phyloP scores from a whole-genome alignment of 345 rosid species.

The Pugionium cornutum region DNA sequence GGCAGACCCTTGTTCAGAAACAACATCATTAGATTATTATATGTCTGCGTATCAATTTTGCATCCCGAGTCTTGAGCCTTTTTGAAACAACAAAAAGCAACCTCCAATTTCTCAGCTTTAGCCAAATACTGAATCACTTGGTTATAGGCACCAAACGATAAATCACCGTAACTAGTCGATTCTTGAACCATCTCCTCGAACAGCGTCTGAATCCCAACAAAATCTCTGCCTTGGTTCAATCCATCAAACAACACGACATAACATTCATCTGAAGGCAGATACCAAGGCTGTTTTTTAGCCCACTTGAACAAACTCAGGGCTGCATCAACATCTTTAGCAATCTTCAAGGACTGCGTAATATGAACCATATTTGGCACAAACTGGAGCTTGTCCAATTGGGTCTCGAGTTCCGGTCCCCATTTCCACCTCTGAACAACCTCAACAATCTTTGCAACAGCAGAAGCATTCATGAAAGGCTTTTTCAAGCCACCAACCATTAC shows the following conservation, averaged over 20 bases:
- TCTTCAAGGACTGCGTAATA: constrained; percentile 68
- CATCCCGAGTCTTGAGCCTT: constrained; percentile 76
- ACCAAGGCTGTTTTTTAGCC: constrained; percentile 92
- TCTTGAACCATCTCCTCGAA: constrained; percentile 83
- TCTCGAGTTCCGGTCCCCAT: constrained; percentile 99
- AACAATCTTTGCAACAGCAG: constrained; percentile 83
- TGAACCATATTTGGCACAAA: constrained; percentile 86
- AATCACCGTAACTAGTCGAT: constrained; percentile 42
- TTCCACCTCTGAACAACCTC: constrained; percentile 94
- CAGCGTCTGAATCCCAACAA: constrained; percentile 64
- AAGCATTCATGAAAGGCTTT: constrained; percentile 77
- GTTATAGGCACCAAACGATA: constrained; percentile 60
- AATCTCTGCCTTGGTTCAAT: constrained; percentile 68
- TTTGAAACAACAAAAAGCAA: constrained; percentile 84
- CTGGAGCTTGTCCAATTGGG: constrained; percentile 78
- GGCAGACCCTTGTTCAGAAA: constrained; percentile 87
- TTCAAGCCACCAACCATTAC: constrained; percentile 79
- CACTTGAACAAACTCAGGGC: constrained; percentile 80
- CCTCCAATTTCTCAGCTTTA: constrained; percentile 88
- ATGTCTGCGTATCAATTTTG: constrained; percentile 60
- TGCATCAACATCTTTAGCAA: constrained; percentile 60
- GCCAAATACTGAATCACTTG: constrained; percentile 84
- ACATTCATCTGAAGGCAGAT: constrained; percentile 59
- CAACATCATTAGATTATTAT: constrained; percentile 75
- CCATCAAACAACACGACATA: constrained; percentile 72